These are phyloP conservation scores for Tricladium varicosporioides DNA, from an alignment of 2,329 filamentous ascomycete species.

Conservation along the genomic window DNA sequence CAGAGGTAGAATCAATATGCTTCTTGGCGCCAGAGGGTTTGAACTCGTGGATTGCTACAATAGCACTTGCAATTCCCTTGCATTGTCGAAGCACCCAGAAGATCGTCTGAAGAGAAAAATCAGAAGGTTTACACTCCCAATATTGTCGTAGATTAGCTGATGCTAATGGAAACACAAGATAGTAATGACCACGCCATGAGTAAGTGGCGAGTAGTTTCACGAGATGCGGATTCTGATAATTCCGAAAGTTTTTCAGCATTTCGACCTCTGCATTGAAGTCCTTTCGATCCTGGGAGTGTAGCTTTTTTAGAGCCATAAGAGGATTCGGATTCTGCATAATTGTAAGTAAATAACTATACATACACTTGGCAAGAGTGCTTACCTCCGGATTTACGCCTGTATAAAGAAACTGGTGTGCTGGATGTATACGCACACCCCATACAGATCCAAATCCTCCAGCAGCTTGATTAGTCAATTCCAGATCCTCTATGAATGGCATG, in stretches of 20 bases:
- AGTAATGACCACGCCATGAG: conserved; percentile 18
- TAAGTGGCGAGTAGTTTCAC: conserved; percentile 33
- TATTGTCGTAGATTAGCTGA: conserved; percentile 27
- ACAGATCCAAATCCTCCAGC: conserved; percentile 24
- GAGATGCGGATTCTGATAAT: conserved; percentile 24
- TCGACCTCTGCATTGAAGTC: conserved; percentile 21
- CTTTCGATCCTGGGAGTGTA: conserved; percentile 11
- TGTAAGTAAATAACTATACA: too few species aligned
- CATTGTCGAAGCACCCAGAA: conserved; percentile 33
- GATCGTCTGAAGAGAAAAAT: conserved; percentile 15
- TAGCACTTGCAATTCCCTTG: conserved; percentile 27
- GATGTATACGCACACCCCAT: conserved; percentile 20
- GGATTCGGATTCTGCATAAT: conserved; percentile 10
- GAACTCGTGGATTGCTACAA: conserved; percentile 29
- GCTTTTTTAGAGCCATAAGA: conserved; percentile 21
- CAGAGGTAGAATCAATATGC: too few species aligned
- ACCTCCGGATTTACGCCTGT: neutral
- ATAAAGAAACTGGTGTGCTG: conserved; percentile 25
- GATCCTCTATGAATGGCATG: neutral
- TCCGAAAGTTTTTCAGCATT: conserved; percentile 13
- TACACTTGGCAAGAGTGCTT: neutral
- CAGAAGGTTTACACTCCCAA: conserved; percentile 23
- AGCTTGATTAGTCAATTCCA: neutral
- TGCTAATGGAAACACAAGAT: conserved; percentile 34
- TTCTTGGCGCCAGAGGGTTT: neutral